A percentile compares a stretch with the other conserved stretches of the same genome.
Conservation (phyloP, 345 rosid species). For the Barbarea vulgaris region DNA sequence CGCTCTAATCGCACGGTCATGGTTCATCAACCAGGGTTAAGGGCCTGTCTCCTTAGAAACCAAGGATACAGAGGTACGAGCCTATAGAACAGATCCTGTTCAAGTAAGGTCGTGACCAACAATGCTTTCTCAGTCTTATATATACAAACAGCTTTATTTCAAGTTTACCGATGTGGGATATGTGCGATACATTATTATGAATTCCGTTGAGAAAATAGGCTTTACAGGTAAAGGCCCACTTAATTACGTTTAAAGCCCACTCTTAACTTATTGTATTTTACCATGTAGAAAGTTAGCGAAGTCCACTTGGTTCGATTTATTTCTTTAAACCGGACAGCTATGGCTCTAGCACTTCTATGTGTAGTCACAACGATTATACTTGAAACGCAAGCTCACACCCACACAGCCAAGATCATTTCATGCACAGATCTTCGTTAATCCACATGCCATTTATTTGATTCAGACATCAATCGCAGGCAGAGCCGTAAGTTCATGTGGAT, state of each 20-base stretch:
- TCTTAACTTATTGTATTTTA: not conserved
- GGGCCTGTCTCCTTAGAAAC: slow-evolving; percentile 8
- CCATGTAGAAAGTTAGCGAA: not conserved
- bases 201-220: not conserved
- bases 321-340: not conserved
- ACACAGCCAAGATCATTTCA: not conserved
- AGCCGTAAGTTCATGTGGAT: not conserved
- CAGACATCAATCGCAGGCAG: not conserved
- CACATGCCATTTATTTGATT: not conserved
- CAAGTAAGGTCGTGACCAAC: not conserved
- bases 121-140: accelerated
- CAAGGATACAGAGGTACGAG: slow-evolving; percentile 17
- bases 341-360: too few species aligned
- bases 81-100: slow-evolving; percentile 13
- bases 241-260: not conserved
- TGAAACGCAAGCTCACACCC: not conserved
- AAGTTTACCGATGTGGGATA: not conserved
- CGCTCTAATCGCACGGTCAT: not conserved
- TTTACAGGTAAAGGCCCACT: not conserved
- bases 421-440: not conserved
- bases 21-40: not conserved
- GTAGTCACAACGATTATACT: too few species aligned
- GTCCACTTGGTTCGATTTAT: not conserved
- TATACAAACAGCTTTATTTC: not conserved
- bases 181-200: too few species aligned